Conservation (phyloP, 1,284 basidiomycete species). For the Salmacisia buchloeana region DNA sequence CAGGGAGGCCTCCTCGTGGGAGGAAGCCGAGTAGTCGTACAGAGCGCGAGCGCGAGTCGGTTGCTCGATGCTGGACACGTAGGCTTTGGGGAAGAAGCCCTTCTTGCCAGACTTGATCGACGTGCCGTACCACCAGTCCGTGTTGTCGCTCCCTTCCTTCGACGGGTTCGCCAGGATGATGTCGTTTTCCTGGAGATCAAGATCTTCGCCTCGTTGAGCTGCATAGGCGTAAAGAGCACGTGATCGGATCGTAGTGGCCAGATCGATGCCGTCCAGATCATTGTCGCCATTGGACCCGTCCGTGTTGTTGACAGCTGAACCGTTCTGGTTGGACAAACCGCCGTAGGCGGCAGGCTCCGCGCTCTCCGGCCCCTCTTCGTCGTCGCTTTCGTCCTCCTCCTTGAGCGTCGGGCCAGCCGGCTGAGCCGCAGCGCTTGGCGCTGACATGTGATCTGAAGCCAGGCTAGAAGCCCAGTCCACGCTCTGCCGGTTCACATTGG, state of each 20-base stretch:
- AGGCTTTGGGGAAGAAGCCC: slow-evolving; percentile 87
- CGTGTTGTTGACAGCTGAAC: slow-evolving; percentile 3
- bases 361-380: slow-evolving; percentile 17
- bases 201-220: slow-evolving; percentile 77
- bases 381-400: slow-evolving; percentile 57
- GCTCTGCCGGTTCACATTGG: slow-evolving; percentile 64
- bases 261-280: slow-evolving; percentile 69
- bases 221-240: slow-evolving; percentile 63
- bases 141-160: slow-evolving; percentile 59
- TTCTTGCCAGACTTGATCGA: slow-evolving; percentile 63
- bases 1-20: slow-evolving; percentile 41
- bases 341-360: slow-evolving; percentile 6
- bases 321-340: background rate
- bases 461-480: slow-evolving; percentile 87
- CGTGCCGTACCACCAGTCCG: slow-evolving; percentile 85
- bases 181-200: slow-evolving; percentile 76
- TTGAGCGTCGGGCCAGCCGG: slow-evolving; percentile 56
- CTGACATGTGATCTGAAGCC: slow-evolving; percentile 63
- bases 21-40: slow-evolving; percentile 44
- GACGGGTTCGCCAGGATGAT: slow-evolving; percentile 76
- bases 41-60: slow-evolving; percentile 37
- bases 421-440: slow-evolving; percentile 52
- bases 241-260: slow-evolving; percentile 60
- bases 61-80: slow-evolving; percentile 50
- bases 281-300: slow-evolving; percentile 16